A percentile compares a stretch with the other conserved stretches of the same genome.
phyloP scores from a whole-genome alignment of 805 yeast species.

The Pichia rugopelliculosa region DNA sequence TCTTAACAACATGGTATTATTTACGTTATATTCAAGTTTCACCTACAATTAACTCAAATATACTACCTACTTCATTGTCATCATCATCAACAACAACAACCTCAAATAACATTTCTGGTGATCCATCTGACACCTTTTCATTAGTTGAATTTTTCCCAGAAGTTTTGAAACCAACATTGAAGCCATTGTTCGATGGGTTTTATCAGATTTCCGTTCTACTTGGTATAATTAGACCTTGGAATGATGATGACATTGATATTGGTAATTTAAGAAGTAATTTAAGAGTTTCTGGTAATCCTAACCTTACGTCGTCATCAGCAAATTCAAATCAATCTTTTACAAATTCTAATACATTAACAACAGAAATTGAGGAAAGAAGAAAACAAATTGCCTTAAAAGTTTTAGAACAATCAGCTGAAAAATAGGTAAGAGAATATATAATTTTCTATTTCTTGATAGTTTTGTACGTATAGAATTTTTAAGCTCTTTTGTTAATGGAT shows the following conservation, averaged over 20 bases:
- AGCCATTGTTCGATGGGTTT: constrained; percentile 40
- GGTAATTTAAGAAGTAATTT: constrained; percentile 65
- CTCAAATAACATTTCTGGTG: constrained; percentile 46
- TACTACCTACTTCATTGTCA: constrained; percentile 32
- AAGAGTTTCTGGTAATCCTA: constrained; percentile 35
- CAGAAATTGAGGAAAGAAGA: constrained; percentile 64
- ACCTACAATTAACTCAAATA: constrained; percentile 18
- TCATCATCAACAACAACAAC: constrained; percentile 17
- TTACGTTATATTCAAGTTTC: constrained; percentile 68
- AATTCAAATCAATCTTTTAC: background rate
- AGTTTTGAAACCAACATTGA: constrained; percentile 41
- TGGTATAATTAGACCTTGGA: constrained; percentile 53
- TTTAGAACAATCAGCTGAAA: constrained; percentile 42
- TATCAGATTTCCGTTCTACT: constrained; percentile 35
- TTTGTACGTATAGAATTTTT: background rate
- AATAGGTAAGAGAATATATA: background rate
- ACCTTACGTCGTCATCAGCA: background rate
- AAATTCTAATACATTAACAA: constrained; percentile 15
- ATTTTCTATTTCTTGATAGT: background rate
- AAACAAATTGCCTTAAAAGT: constrained; percentile 72
- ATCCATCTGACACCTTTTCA: constrained; percentile 85
- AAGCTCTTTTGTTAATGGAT: too few relatives aligned
- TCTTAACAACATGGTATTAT: constrained; percentile 66
- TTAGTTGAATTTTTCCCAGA: constrained; percentile 81
- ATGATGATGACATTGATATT: constrained; percentile 61